Evolutionary conservation across 2,329 filamentous ascomycete genomes (phyloP).

Genomic region (Apiospora saccharicola): DNA sequence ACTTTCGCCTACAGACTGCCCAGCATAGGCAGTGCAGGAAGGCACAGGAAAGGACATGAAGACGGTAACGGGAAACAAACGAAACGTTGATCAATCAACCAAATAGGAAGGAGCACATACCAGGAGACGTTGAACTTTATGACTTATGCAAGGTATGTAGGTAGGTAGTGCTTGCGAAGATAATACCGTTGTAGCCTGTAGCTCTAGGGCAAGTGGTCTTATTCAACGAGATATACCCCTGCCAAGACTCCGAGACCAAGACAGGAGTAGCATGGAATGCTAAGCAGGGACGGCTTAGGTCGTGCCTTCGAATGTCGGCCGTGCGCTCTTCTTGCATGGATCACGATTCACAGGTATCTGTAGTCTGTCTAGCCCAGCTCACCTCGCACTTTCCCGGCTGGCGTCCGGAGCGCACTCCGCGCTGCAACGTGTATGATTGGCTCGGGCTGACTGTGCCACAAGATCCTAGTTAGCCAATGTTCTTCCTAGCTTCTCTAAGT

Average conservation of each 20-base stretch:
- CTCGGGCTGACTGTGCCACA: slow-evolving; percentile 6
- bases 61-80: background rate
- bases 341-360: too few species aligned
- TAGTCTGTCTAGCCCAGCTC: background rate
- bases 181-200: background rate
- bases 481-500: slow-evolving; percentile 11
- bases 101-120: background rate
- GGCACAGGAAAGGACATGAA: background rate
- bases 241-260: background rate
- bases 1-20: slow-evolving; percentile 1
- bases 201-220: background rate
- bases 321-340: background rate
- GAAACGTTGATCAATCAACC: background rate
- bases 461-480: background rate
- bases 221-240: slow-evolving; percentile 7
- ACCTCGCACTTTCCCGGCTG: background rate
- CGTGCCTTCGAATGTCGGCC: background rate
- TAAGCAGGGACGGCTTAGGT: background rate
- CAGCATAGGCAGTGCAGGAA: slow-evolving; percentile 6
- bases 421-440: background rate
- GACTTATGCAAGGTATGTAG: too few species aligned
- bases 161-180: background rate
- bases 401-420: background rate
- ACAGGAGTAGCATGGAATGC: background rate
- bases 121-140: background rate